A percentile compares a stretch with the other conserved stretches of the same genome.
Evolutionary conservation across 2,329 filamentous ascomycete genomes (phyloP).

Genomic region (Samsoniella hepiali): DNA sequence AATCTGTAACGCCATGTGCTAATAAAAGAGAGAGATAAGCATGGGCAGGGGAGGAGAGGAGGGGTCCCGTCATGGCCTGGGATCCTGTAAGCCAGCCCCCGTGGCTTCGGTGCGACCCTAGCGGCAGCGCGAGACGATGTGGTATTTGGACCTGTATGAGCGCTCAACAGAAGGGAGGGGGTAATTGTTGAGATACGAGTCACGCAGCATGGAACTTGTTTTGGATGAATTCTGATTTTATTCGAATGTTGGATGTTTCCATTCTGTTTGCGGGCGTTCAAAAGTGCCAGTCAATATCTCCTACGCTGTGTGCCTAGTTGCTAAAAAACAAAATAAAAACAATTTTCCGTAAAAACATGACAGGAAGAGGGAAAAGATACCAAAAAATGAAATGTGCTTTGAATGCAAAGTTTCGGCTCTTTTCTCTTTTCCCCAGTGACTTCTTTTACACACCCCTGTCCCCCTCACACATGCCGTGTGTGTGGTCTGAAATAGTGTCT

Average conservation of each 20-base stretch:
- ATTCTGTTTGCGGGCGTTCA: neutral
- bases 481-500: neutral
- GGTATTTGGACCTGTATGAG: neutral
- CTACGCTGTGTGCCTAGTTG: neutral
- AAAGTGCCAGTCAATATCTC: neutral
- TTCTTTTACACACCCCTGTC: neutral
- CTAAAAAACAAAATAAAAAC: too few relatives aligned
- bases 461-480: neutral
- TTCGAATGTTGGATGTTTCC: neutral
- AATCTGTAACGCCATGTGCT: neutral
- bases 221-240: neutral
- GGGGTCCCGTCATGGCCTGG: neutral
- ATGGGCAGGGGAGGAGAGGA: neutral
- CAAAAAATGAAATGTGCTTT: neutral
- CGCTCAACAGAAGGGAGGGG: neutral
- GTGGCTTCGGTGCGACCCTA: conserved; percentile 12
- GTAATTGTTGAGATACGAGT: neutral
- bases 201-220: neutral
- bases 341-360: neutral
- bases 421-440: neutral
- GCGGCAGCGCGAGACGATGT: neutral
- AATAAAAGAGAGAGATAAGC: neutral
- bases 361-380: neutral
- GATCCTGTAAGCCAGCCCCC: neutral
- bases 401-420: neutral